Evolutionary conservation across 169 alveolate species (phyloP), one percentile per base, ranked within the genome.

Genomic region (Neospora caninum): DNA sequence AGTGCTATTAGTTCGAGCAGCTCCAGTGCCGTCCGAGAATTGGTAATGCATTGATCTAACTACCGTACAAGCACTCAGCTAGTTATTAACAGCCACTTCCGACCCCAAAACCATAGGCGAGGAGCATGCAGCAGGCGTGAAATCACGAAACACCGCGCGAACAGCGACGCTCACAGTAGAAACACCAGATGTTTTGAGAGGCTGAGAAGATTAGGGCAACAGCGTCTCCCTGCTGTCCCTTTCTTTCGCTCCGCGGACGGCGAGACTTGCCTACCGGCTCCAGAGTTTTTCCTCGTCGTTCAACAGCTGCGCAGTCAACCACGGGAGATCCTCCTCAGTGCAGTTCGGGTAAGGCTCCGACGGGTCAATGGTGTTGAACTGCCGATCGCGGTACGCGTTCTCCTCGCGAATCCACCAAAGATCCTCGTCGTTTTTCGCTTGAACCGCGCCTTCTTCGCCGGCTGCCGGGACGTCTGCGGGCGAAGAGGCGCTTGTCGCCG

Each of bases 341-440:
- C 91, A 86, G 80, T 49, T 36, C n/a, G 53, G 70, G 80, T 41
- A 86, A 29, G 91, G 80, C 80, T 43, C 80, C 45, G 91, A 86
- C 34, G 91, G 91, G 49, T 86, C 91, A 20, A 86, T 43, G 39
- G 91, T 86, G 58, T 86, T 86, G 80, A 86, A 86, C 27, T 22
- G 80, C 49, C 16, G 25, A 80, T 41, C 91, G 38, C 45, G 73
- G 49, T 31, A 41, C n/a, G 29, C 78, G 43, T 7, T 86, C 31
- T 53, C 49, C 29, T 53, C 70, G 29, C 36, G 54, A 16, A 20
- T 36, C 42, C 45, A 34, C 84, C 42, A 31, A 31, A 43, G 43
- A 13, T 16, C 27, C 80, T 34, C 38, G 38, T 69, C 80, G 31
- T 22, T 69, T 22, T 22, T 34, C 13, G 38, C 36, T 7, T 7